Base-by-base conservation (phyloP, 2,329 filamentous ascomycete genomes). In the Aspergillus pseudoviridinutans region DNA sequence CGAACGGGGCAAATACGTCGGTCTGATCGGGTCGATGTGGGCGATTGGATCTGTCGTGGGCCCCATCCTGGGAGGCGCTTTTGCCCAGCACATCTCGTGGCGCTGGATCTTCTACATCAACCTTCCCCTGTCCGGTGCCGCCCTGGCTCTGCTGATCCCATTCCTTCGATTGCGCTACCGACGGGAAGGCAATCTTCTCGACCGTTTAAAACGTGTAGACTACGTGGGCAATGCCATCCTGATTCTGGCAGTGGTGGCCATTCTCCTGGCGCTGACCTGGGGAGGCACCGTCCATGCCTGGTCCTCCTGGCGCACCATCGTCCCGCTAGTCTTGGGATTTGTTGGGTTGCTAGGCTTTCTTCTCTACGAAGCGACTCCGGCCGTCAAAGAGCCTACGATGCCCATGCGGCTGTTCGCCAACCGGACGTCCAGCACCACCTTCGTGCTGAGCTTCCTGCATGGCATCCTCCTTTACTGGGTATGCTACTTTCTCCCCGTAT, bases 11-110 rank as follows among this genome's bases (percentile, higher is more conserved):
- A 68, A 68, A 9, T 72, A 66, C 53, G 55, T 71, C 27, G 64
- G 62, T 6, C 54, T 67, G 35, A 59, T 72, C 7, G 56, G 65
- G 7, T 58, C 54, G 14, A 46, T 64, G 3, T 60, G 57, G 41
- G 58, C 64, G 2, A 32, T 83, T 9, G 80, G 79, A 1, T 64
- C 80, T n/a, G 73, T 77, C 0, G 55, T 73, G 0, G 83, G 82
- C 0, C 81, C 82, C 1, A 62, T 84, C 14, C 59, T 74, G 8
- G 70, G 67, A 1, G 76, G 68, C 9, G 58, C 56, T 5, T 52
- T 69, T 53, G 63, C 64, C 4, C 59, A 70, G 20, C 58, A 61
- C 28, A 46, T 55, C 42, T 59, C 60, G 8, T 68, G 67, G 69
- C 52, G 68, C 22, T 71, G 71, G 71, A 64, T 69, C 1, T 72